phyloP scores from a whole-genome alignment of 2,329 filamentous ascomycete genomes.

The Neonectria sp. region DNA sequence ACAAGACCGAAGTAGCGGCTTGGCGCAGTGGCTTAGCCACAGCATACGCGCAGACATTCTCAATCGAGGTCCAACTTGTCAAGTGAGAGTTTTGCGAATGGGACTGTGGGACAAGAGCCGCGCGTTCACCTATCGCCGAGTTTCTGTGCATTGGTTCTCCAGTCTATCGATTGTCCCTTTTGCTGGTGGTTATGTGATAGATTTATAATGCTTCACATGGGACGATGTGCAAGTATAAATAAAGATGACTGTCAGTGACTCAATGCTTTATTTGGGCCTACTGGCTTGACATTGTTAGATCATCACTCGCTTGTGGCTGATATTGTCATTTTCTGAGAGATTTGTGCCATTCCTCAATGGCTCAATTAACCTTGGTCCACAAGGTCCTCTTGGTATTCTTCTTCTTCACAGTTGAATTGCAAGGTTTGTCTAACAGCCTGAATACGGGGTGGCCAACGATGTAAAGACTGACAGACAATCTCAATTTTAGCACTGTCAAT shows the following conservation, averaged over 20 bases:
- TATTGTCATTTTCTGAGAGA: background rate
- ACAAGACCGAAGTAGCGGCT: conserved; percentile 19
- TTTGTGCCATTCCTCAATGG: background rate
- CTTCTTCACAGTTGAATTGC: background rate
- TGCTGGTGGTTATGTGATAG: background rate
- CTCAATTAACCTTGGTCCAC: conserved; percentile 4
- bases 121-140: conserved; percentile 15
- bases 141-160: background rate
- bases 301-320: background rate
- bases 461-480: background rate
- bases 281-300: too few relatives aligned
- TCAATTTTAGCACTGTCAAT: conserved; percentile 17
- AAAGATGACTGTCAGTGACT: background rate
- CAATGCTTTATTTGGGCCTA: background rate
- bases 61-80: conserved; percentile 6
- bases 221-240: background rate
- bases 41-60: conserved; percentile 19
- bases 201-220: conserved; percentile 13
- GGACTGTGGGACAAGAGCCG: background rate
- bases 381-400: conserved; percentile 11
- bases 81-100: background rate
- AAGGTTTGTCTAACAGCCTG: conserved; percentile 4
- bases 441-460: background rate
- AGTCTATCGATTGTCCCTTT: conserved; percentile 1
- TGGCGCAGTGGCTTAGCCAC: conserved; percentile 24